Conservation (phyloP, 345 rosid genomes). For the Linum tenue region DNA sequence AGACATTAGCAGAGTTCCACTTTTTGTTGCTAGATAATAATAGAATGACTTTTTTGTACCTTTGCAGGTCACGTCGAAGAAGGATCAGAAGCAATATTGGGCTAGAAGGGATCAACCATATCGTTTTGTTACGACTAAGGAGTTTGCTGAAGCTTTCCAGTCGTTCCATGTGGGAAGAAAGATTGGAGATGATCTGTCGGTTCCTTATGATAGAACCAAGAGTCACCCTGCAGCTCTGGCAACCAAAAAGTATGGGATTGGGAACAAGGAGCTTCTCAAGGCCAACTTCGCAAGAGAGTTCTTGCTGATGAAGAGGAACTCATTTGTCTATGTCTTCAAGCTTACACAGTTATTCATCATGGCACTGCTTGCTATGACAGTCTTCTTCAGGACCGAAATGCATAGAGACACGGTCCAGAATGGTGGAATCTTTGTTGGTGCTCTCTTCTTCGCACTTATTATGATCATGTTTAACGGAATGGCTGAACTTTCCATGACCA, state of each 20-base stretch:
- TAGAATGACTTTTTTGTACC: background rate
- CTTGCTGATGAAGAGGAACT: conserved; percentile 1
- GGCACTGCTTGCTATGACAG: background rate
- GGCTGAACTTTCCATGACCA: background rate
- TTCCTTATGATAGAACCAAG: background rate
- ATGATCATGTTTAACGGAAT: background rate
- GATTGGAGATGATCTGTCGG: background rate
- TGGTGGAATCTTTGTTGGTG: background rate
- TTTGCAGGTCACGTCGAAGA: background rate
- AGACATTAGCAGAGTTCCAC: background rate
- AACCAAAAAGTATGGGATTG: background rate
- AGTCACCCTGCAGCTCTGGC: conserved; percentile 7
- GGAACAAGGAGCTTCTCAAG: background rate
- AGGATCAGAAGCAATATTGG: conserved; percentile 4
- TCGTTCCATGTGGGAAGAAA: conserved; percentile 3
- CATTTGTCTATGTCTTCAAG: background rate
- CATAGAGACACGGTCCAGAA: background rate
- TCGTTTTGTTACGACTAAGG: background rate
- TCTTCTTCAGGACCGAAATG: background rate
- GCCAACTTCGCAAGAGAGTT: conserved; percentile 1
- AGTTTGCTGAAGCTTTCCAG: background rate
- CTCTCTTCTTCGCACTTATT: background rate
- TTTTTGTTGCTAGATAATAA: too few relatives aligned
- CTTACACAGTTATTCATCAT: background rate
- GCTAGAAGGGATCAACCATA: background rate